A percentile compares a stretch with the other conserved stretches of the same genome.
Conservation (phyloP, 495 filamentous ascomycete genomes). For the Neurospora terricola region DNA sequence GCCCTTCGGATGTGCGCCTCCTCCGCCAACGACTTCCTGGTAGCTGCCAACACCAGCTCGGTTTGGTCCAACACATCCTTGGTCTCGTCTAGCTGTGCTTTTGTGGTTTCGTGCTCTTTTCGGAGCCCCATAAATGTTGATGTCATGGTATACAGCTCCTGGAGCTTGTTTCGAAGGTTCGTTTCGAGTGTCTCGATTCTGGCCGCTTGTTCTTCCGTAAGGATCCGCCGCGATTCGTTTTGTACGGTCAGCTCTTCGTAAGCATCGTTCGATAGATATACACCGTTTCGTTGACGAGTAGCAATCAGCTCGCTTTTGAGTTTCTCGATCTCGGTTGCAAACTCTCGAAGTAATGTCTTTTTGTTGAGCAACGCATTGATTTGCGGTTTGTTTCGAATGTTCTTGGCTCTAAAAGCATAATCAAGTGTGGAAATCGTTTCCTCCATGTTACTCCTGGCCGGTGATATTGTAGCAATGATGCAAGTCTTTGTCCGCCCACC, state of each 20-base stretch:
- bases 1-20: slow-evolving; percentile 73
- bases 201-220: slow-evolving; percentile 83
- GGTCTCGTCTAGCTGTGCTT: slow-evolving; percentile 60
- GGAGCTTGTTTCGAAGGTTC: slow-evolving; percentile 79
- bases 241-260: slow-evolving; percentile 83
- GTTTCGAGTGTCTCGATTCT: slow-evolving; percentile 88
- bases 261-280: slow-evolving; percentile 75
- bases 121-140: slow-evolving; percentile 76
- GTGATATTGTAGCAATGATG: slow-evolving; percentile 94
- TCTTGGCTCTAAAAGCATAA: slow-evolving; percentile 95
- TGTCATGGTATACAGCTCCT: slow-evolving; percentile 79
- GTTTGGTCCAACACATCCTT: slow-evolving; percentile 76
- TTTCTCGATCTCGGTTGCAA: slow-evolving; percentile 87
- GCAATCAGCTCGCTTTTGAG: slow-evolving; percentile 89
- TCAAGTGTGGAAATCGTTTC: slow-evolving; percentile 97
- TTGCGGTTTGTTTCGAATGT: slow-evolving; percentile 96
- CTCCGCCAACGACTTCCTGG: slow-evolving; percentile 63
- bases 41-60: slow-evolving; percentile 66
- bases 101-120: slow-evolving; percentile 73
- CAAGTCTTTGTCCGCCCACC: slow-evolving; percentile 95
- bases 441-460: slow-evolving; percentile 87
- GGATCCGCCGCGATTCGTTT: slow-evolving; percentile 84
- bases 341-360: slow-evolving; percentile 80
- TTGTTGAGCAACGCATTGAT: slow-evolving; percentile 86
- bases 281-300: slow-evolving; percentile 86